Base-by-base conservation (phyloP, 1,284 basidiomycete species). In the Pseudozyma sp. region DNA sequence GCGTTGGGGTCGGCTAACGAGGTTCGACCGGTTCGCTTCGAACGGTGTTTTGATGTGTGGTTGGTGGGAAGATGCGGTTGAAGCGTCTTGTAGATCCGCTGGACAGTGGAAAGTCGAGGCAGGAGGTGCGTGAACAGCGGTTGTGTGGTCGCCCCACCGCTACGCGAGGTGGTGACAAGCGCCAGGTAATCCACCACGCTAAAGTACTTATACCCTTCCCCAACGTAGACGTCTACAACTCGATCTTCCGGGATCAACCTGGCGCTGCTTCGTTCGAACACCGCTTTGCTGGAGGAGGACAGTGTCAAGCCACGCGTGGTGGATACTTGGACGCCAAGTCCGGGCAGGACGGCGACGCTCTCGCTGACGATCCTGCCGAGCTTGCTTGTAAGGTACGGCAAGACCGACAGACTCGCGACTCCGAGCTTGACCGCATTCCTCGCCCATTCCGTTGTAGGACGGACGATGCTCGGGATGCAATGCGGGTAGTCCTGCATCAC, bases 201-300 rank as follows among this genome's bases (percentile, higher is more conserved):
- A 47, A 74, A 83, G 11, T 59, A 49, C 3, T 69, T 64, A 39
- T 80, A 71, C 5, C 65, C 67, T 50, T 81, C 79, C 8, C 61
- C 60, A 13, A 81, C 62, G 39, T 80, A 67, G 3, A 81, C 39
- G 40, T 83, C 81, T 1, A 82, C 42, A 31, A 83, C 74, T 1
- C 55, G 43, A 43, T 83, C 79, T 14, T 77, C 65, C 0, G 81
- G 72, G 4, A 83, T 50, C 19, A 82, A 60, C 16, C 44, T 29
- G 0, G 48, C 17, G 1, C 13, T 48, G 1, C n/a, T 56, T 2
- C 61, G 54, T 3, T 7, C 13, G 4, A 45, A 4, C 9, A 39
- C 16, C 8, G 10, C 4, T 2, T n/a, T 30, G 2, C 29, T 24
- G 9, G 8, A 7, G 6, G 8, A 8, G 8, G 52, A 45, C 0